Percentiles rank a stretch among this genome's conserved stretches.
Evolutionary conservation across 2,329 filamentous ascomycete genomes (phyloP).

Genomic region (Leptosphaerulina australis): DNA sequence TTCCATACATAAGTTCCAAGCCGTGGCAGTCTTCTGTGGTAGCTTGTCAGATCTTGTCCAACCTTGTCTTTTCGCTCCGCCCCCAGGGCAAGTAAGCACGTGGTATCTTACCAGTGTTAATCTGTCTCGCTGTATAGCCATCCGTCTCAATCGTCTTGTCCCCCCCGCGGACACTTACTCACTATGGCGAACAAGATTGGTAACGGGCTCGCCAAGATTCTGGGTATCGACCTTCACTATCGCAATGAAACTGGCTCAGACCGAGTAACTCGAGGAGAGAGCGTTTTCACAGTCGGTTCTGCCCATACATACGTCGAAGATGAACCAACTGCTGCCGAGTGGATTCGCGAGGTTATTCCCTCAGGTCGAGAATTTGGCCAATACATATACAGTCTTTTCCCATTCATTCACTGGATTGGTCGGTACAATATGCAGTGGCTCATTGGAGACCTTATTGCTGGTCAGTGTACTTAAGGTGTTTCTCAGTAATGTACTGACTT

Average conservation of each 20-base stretch:
- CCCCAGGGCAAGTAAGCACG: slow-evolving; percentile 20
- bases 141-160: background rate
- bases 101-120: slow-evolving; percentile 17
- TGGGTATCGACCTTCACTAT: slow-evolving; percentile 82
- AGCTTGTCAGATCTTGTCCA: slow-evolving; percentile 38
- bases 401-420: slow-evolving; percentile 85
- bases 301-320: slow-evolving; percentile 81
- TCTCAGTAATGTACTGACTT: slow-evolving; percentile 11
- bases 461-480: slow-evolving; percentile 54
- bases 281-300: slow-evolving; percentile 73
- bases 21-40: slow-evolving; percentile 32
- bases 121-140: slow-evolving; percentile 7
- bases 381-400: slow-evolving; percentile 78
- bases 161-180: background rate
- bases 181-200: slow-evolving; percentile 63
- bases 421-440: slow-evolving; percentile 92
- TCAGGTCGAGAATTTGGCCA: slow-evolving; percentile 57
- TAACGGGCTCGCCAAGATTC: slow-evolving; percentile 73
- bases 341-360: slow-evolving; percentile 69
- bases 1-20: slow-evolving; percentile 36
- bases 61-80: slow-evolving; percentile 6
- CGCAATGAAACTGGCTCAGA: slow-evolving; percentile 65
- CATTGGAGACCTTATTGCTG: slow-evolving; percentile 85
- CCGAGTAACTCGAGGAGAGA: slow-evolving; percentile 76
- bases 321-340: slow-evolving; percentile 77